Percentiles rank a stretch among this genome's conserved stretches.
Conservation (phyloP, 2,329 filamentous ascomycete species). For the Chaetomium sp. region DNA sequence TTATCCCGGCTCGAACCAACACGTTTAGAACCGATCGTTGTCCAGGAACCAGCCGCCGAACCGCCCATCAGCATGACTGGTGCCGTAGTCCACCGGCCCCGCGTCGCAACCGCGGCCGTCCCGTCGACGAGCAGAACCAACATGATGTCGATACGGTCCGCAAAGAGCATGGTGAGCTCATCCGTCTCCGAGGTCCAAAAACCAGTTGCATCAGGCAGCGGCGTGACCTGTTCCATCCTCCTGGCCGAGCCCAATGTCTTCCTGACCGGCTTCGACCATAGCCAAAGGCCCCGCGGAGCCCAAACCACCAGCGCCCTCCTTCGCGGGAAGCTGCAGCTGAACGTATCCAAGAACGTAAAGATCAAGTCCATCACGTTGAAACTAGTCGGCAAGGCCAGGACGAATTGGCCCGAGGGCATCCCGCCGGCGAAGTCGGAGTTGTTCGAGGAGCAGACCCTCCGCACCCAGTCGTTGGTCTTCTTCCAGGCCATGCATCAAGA, state of each 20-base stretch:
- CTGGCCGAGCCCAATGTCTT: conserved; percentile 81
- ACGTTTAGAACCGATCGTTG: conserved; percentile 2
- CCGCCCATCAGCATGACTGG: conserved; percentile 38
- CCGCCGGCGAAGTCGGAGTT: conserved; percentile 83
- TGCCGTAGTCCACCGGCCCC: conserved; percentile 34
- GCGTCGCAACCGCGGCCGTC: conserved; percentile 33
- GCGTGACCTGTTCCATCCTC: conserved; percentile 71
- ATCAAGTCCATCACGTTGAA: conserved; percentile 88
- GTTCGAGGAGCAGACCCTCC: conserved; percentile 79
- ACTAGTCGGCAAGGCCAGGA: conserved; percentile 80
- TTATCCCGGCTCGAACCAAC: conserved; percentile 29
- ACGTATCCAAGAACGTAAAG: conserved; percentile 86
- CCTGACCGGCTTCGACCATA: conserved; percentile 76
- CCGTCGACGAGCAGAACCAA: conserved; percentile 49
- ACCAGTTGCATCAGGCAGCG: conserved; percentile 77
- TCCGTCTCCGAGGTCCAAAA: conserved; percentile 62
- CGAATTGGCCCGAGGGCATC: conserved; percentile 96
- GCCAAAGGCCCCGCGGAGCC: conserved; percentile 55
- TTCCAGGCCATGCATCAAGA: conserved; percentile 75
- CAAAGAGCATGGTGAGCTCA: conserved; percentile 55
- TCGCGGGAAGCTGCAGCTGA: conserved; percentile 78
- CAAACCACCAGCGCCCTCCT: conserved; percentile 75
- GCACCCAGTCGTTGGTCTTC: conserved; percentile 87
- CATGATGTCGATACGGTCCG: conserved; percentile 53
- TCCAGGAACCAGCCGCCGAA: conserved; percentile 18